Base-by-base conservation (phyloP, 805 yeast species). In the Saturnispora hagleri region DNA sequence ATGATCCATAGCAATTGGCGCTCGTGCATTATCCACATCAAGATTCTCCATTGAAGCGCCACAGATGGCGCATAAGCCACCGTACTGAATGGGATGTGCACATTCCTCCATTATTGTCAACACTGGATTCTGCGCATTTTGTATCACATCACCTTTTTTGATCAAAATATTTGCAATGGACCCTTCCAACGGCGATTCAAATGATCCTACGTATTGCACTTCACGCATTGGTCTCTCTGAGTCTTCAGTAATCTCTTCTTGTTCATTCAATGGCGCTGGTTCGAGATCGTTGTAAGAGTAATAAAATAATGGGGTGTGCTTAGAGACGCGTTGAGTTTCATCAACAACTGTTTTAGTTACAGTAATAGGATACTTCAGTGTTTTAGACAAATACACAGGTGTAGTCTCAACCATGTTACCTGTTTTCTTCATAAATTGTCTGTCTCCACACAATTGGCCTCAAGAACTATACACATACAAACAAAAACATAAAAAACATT, bases 1-100 rank as follows among this genome's bases (percentile, higher is more conserved):
- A 66, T 93, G 97, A 1, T 96, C 79, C 89, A 93, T 89, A 31
- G 89, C 70, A 28, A 89, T 85, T 1, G 91, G 86, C 15, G 96
- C 95, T 28, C 96, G 68, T 54, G 83, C 87, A 54, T 78, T 79
- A 59, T 79, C 79, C 54, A 72, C 75, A 64, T 90, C 97, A 51
- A 74, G 73, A 47, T 80, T 84, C 53, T 79, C 86, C 9, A 93
- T 76, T 7, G 86, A 78, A 53, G 80, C 80, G 5, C 98, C 98
- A 66, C 99, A 91, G 20, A 88, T 68, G 0, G 97, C 97, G 70
- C 99, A 91, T 43, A 91, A 73, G 0, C 98, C 98, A 13, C 95
- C 96, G 62, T 84, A 93, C 59, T 93, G 97, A 27, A 93, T 89
- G 1, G 91, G 80, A 67, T 93, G 99, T 12, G 88, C 75, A 62